A percentile compares a stretch with the other conserved stretches of the same genome.
Evolutionary conservation across 1,284 basidiomycete genomes (phyloP).

Genomic region (Cryptococcus sp.): DNA sequence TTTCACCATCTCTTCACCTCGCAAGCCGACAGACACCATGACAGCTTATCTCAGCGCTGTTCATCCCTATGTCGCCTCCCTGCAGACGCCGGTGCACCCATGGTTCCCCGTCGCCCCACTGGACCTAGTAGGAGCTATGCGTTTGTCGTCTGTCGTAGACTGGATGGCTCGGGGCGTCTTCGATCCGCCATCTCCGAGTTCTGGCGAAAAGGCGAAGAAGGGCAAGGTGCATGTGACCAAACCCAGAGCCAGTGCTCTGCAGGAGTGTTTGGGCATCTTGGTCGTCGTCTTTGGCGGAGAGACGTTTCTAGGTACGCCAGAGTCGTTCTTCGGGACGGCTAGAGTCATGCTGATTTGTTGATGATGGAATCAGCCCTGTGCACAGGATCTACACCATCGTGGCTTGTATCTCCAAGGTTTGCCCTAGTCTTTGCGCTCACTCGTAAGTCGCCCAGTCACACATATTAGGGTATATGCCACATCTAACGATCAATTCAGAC

Average conservation of each 20-base stretch:
- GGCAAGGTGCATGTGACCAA: constrained; percentile 10
- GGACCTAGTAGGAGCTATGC: constrained; percentile 47
- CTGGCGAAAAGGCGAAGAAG: constrained; percentile 16
- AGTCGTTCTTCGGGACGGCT: not conserved
- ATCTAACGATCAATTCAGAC: constrained; percentile 28
- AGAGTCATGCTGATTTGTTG: not conserved
- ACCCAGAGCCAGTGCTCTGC: constrained; percentile 32
- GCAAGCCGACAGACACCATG: not conserved
- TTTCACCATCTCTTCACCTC: not conserved
- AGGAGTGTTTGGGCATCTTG: constrained; percentile 48
- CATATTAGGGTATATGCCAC: not conserved
- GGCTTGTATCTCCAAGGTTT: constrained; percentile 47
- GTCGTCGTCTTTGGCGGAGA: constrained; percentile 52
- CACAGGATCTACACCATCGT: constrained; percentile 45
- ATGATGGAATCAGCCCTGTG: constrained; percentile 26
- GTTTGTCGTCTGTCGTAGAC: constrained; percentile 44
- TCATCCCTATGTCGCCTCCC: constrained; percentile 18
- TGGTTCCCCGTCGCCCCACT: constrained; percentile 40
- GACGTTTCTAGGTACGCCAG: constrained; percentile 48
- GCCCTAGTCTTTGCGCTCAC: constrained; percentile 36
- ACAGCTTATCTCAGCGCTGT: constrained; percentile 2
- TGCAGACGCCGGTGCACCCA: constrained; percentile 39
- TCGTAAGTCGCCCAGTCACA: constrained; percentile 28
- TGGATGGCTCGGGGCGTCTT: constrained; percentile 43
- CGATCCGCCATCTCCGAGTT: constrained; percentile 20